Percentiles rank a stretch among this genome's conserved stretches.
Evolutionary conservation across 352 stramenopile species (phyloP).

Genomic region (Pythium sukuiense): DNA sequence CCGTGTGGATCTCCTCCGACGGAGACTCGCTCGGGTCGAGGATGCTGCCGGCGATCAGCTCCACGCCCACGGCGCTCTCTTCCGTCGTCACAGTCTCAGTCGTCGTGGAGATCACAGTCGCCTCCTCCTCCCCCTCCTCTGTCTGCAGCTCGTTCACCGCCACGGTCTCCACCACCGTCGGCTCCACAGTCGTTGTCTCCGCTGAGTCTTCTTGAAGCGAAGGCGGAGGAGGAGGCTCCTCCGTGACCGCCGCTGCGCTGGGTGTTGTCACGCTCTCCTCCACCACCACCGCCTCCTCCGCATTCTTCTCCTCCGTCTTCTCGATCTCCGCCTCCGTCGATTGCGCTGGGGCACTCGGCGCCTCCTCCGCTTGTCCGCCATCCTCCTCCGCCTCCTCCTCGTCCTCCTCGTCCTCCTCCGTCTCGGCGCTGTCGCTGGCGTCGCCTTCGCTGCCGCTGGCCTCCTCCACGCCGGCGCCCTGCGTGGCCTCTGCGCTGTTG

Average conservation of each 20-base stretch:
- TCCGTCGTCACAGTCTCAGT: background rate
- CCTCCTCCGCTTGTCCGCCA: background rate
- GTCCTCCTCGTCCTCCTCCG: slow-evolving; percentile 21
- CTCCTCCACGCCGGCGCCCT: background rate
- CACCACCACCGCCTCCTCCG: background rate
- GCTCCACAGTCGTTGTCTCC: background rate
- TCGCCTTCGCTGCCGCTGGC: slow-evolving; percentile 5
- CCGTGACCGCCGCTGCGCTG: background rate
- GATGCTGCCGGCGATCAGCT: slow-evolving; percentile 16
- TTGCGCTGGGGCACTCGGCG: background rate
- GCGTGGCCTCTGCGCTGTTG: background rate
- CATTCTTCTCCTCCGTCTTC: slow-evolving; percentile 9
- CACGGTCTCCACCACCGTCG: background rate
- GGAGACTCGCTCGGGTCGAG: slow-evolving; percentile 9
- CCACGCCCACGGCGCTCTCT: slow-evolving; percentile 9
- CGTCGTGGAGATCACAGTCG: background rate
- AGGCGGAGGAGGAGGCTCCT: background rate
- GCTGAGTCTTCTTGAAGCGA: background rate
- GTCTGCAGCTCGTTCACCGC: background rate
- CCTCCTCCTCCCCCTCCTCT: background rate
- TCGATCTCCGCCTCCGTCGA: slow-evolving; percentile 1
- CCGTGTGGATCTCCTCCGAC: background rate
- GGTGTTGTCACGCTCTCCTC: background rate
- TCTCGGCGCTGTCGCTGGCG: slow-evolving; percentile 22
- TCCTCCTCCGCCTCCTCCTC: slow-evolving; percentile 4